phyloP scores from a whole-genome alignment of 257 asterid genomes.

The Verbascum thapsus region DNA sequence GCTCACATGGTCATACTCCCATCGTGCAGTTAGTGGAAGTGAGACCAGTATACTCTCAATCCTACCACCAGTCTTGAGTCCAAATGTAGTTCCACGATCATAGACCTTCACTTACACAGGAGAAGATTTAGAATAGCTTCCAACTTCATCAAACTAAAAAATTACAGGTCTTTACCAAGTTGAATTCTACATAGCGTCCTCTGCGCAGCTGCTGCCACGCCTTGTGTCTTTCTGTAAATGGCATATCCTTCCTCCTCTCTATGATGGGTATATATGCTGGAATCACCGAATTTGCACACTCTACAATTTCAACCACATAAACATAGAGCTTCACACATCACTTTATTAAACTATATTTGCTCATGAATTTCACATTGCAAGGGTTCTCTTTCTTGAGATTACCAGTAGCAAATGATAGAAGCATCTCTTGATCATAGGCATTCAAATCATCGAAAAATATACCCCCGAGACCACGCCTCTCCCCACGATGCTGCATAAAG shows the following conservation, averaged over 20 bases:
- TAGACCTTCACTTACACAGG: constrained; percentile 58
- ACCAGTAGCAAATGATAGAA: constrained; percentile 95
- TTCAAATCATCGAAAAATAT: constrained; percentile 94
- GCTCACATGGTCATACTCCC: constrained; percentile 96
- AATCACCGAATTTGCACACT: constrained; percentile 91
- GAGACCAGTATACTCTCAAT: constrained; percentile 98
- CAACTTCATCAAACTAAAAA: constrained; percentile 1
- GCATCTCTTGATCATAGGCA: constrained; percentile 94
- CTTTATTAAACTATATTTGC: not conserved
- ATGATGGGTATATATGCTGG: constrained; percentile 90
- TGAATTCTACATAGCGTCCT: constrained; percentile 96
- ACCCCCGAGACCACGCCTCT: constrained; percentile 99
- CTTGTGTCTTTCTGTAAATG: constrained; percentile 72
- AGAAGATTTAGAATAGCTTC: constrained; percentile 24
- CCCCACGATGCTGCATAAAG: constrained; percentile 86
- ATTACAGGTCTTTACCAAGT: constrained; percentile 58
- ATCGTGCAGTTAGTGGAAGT: constrained; percentile 89
- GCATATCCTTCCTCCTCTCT: constrained; percentile 83
- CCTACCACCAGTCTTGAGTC: constrained; percentile 98
- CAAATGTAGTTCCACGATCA: constrained; percentile 99
- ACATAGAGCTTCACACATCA: constrained; percentile 13
- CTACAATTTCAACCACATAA: constrained; percentile 50
- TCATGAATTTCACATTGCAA: constrained; percentile 8
- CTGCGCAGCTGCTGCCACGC: constrained; percentile 96
- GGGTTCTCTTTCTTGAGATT: constrained; percentile 35